Conservation (phyloP, 805 yeast species). For the Candida loeiensis region DNA sequence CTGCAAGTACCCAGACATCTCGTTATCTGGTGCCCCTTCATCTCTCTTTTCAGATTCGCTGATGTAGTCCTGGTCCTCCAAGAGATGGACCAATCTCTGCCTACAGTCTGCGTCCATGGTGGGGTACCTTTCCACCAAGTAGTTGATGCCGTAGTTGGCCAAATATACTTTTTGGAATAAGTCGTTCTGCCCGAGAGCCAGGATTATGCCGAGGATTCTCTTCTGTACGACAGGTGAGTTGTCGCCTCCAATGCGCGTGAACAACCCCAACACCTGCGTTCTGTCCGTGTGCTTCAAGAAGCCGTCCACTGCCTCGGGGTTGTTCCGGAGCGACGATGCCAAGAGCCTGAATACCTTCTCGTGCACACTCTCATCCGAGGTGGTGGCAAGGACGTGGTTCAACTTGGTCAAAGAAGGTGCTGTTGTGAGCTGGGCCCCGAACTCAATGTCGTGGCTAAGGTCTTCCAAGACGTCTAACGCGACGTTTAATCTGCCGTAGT, state of each 20-base stretch:
- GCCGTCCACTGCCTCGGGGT: conserved; percentile 53
- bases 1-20: conserved; percentile 38
- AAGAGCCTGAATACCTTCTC: conserved; percentile 60
- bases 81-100: conserved; percentile 41
- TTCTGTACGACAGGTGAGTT: conserved; percentile 37
- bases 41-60: conserved; percentile 5
- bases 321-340: conserved; percentile 70
- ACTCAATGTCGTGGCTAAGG: conserved; percentile 63
- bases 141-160: conserved; percentile 20
- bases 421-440: conserved; percentile 49
- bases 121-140: conserved; percentile 27
- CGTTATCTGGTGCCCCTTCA: conserved; percentile 21
- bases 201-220: conserved; percentile 50
- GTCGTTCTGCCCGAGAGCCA: conserved; percentile 39
- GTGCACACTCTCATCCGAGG: conserved; percentile 20
- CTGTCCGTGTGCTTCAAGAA: conserved; percentile 15
- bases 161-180: conserved; percentile 31
- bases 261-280: conserved; percentile 19
- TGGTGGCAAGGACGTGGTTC: conserved; percentile 17
- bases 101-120: conserved; percentile 27
- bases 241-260: conserved; percentile 11
- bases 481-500: conserved; percentile 17
- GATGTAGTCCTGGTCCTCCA: conserved; percentile 41
- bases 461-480: conserved; percentile 50
- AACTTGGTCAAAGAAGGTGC: conserved; percentile 26